Evolutionary conservation across 192 early-diverging fungal genomes (phyloP), one percentile per base, ranked within the genome.

Genomic region (Coemansia sp.): DNA sequence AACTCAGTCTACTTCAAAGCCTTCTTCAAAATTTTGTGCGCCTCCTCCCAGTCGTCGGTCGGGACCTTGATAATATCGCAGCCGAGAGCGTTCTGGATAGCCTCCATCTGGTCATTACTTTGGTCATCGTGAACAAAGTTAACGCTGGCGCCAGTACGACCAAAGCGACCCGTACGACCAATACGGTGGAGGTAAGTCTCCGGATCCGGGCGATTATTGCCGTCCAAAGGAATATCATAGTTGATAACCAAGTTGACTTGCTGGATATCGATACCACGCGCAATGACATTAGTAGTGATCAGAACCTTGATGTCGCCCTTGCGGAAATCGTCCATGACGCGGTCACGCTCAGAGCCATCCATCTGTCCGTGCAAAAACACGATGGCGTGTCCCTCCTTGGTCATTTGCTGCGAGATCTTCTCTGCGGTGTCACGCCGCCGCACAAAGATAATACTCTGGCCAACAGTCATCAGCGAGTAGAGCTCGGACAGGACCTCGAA

Each of bases 101-200:
- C 85, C 67, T 89, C 86, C 91, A 97, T 94, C 75, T 95, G 88
- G 41, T 85, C 74, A 79, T 85, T 88, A 29, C 85, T 89, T 74
- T 82, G 82, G 31, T 87, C 74, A 68, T 96, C 89, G 66, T 96
- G 93, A 2, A 95, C 91, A 87, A 99, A 95, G 80, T 98, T 99
- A 79, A 99, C 93, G 62, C 90, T 90, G 10, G 95, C 92, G 12
- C 97, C 97, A 0, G 89, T 92, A 64, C 97, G 92, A 5, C 97
- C 97, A 71, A 99, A 99, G 51, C 97, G 86, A 61, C 97, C 97
- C 1, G 97, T 99, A 64, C 97, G 90, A 6, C 97, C 97, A 74
- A 99, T 98, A 66, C 97, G 91, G 80, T 99, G 97, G 41, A 99
- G 84, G 69, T 99, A 99, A 0, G 97, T 97, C 68, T 98, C 96